Conservation (phyloP, 345 rosid species). For the Cochlearia excelsa region DNA sequence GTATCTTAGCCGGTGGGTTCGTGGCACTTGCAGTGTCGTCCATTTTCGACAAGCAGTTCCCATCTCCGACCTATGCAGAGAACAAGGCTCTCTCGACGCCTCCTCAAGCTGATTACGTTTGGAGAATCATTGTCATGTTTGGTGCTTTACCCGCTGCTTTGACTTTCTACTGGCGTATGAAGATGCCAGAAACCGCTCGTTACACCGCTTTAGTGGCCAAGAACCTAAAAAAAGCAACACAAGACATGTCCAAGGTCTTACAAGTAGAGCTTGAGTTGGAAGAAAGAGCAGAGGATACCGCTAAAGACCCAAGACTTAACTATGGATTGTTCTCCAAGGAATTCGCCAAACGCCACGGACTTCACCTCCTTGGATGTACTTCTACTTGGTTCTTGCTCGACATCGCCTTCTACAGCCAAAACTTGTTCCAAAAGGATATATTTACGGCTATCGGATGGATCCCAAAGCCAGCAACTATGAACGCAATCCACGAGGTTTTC, state of each 20-base stretch:
- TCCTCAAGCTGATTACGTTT: constrained; percentile 60
- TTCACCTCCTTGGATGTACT: constrained; percentile 62
- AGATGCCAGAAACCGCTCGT: constrained; percentile 84
- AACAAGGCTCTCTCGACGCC: constrained; percentile 48
- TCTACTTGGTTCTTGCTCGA: constrained; percentile 73
- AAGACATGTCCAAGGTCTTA: constrained; percentile 50
- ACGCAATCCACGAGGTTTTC: constrained; percentile 67
- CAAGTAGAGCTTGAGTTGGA: constrained; percentile 41
- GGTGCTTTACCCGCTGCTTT: constrained; percentile 66
- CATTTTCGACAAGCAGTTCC: constrained; percentile 39
- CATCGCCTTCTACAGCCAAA: constrained; percentile 64
- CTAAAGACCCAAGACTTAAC: constrained; percentile 22
- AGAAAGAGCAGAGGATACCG: constrained; percentile 18
- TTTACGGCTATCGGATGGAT: constrained; percentile 56
- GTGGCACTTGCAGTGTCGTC: constrained; percentile 47
- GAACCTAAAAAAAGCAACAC: constrained; percentile 47
- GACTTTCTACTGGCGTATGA: constrained; percentile 73
- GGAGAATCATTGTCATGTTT: constrained; percentile 64
- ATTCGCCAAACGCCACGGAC: constrained; percentile 53
- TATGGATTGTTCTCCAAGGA: constrained; percentile 52
- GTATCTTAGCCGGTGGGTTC: constrained; percentile 68
- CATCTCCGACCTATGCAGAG: constrained; percentile 38
- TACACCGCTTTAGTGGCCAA: constrained; percentile 53
- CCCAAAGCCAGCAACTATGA: constrained; percentile 44
- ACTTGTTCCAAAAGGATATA: constrained; percentile 66